Base-by-base conservation (phyloP, 192 early-diverging fungal species). In the Backusella circina region DNA sequence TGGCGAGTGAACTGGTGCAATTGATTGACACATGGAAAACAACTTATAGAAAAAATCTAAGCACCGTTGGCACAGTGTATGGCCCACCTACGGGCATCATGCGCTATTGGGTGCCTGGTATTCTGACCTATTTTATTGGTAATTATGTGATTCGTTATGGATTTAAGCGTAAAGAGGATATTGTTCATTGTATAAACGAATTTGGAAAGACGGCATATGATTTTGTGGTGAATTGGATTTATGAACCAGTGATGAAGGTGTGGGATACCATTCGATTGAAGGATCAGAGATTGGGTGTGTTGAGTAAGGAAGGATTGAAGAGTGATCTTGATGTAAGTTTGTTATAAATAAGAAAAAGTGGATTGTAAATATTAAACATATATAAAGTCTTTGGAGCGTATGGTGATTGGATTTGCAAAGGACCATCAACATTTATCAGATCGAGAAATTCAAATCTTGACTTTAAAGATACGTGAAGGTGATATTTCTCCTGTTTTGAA, bases 381-480 rank as follows among this genome's bases (percentile, higher is more conserved):
- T 39, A 8, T 13, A 5, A 77, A 90, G 85, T 94, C 93, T 66
- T 84, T 98, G 8, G 95, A 97, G 72, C 84, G 92, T 23, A 98
- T 98, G 97, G 94, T 96, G 6, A 79, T 93, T 26, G 86, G 91
- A 1, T 98, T 95, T 88, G 94, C 87, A 18, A 80, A 73, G 30
- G 82, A 86, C 64, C 70, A 87, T 70, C 78, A 78, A 31, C 36
- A 81, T 5, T 78, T 89, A 54, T 80, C 87, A 21, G 74, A 71
- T 12, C 86, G 87, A 33, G 86, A 93, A 30, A 79, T 93, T 1
- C 75, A 75, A 5, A 65, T 28, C 6, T 74, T 98, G 32, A 70
- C 85, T 0, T 77, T 78, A 18, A 84, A 89, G 26, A 91, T 94
- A 2, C 83, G 88, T 15, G 84, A 88, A 28, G 97, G 97, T 12